phyloP scores from a whole-genome alignment of 192 early-diverging fungal species.

The Cetraspora pellucida region DNA sequence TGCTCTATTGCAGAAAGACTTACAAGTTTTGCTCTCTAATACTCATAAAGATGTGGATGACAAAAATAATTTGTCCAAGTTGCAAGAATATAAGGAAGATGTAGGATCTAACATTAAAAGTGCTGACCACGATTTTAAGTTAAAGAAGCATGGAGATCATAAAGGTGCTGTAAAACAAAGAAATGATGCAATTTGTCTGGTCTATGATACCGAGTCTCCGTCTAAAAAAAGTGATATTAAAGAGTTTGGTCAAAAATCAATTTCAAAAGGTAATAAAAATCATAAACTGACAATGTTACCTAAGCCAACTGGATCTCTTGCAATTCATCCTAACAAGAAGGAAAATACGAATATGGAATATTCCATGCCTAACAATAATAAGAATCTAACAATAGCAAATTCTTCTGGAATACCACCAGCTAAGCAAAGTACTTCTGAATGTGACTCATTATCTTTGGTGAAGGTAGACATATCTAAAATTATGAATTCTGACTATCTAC shows the following conservation, averaged over 20 bases:
- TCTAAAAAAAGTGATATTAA: neutral
- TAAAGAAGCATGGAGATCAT: slow-evolving; percentile 70
- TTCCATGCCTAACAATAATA: neutral
- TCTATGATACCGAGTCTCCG: slow-evolving; percentile 25
- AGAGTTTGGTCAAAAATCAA: slow-evolving; percentile 42
- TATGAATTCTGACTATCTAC: slow-evolving; percentile 59
- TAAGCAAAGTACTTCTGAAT: slow-evolving; percentile 37
- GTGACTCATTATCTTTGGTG: slow-evolving; percentile 53
- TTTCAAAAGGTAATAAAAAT: neutral
- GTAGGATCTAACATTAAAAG: slow-evolving; percentile 75
- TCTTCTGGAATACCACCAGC: slow-evolving; percentile 16
- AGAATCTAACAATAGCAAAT: neutral
- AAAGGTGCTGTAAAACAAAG: slow-evolving; percentile 73
- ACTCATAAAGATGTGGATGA: slow-evolving; percentile 51
- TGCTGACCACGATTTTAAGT: slow-evolving; percentile 72
- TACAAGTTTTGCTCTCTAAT: slow-evolving; percentile 77
- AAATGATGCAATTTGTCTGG: slow-evolving; percentile 66
- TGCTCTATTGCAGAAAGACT: slow-evolving; percentile 85
- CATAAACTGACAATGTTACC: slow-evolving; percentile 33
- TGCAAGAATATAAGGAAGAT: slow-evolving; percentile 83
- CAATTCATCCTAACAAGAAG: slow-evolving; percentile 4
- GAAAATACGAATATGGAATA: slow-evolving; percentile 13
- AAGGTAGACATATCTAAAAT: slow-evolving; percentile 72
- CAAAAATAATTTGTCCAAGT: slow-evolving; percentile 55
- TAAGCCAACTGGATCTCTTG: too few relatives aligned